Evolutionary conservation across 805 yeast species (phyloP).

Genomic region (Yarrowia sp.): DNA sequence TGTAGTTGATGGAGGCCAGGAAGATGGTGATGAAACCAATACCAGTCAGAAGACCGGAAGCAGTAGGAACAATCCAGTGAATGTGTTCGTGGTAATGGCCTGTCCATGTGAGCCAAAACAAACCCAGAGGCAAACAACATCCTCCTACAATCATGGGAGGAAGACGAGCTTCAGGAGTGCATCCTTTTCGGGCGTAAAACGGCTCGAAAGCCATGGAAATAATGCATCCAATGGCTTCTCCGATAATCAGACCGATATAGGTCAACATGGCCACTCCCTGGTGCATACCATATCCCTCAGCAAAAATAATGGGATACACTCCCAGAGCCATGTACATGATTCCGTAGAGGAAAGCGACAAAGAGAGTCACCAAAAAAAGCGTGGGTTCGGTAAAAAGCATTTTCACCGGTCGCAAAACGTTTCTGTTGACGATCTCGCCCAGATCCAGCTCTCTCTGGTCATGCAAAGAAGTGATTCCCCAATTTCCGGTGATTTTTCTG

Average conservation of each 20-base stretch:
- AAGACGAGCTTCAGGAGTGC: slow-evolving; percentile 74
- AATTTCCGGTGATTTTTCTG: slow-evolving; percentile 67
- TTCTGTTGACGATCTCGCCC: slow-evolving; percentile 58
- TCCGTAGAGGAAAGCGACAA: slow-evolving; percentile 78
- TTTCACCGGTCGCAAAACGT: slow-evolving; percentile 61
- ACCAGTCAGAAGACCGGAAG: slow-evolving; percentile 62
- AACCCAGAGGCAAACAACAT: slow-evolving; percentile 67
- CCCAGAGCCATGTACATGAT: slow-evolving; percentile 68
- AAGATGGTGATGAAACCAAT: slow-evolving; percentile 67
- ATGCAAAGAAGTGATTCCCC: slow-evolving; percentile 79
- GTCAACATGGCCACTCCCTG: slow-evolving; percentile 72
- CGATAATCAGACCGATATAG: slow-evolving; percentile 70
- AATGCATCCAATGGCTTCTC: slow-evolving; percentile 54
- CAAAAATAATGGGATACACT: slow-evolving; percentile 72
- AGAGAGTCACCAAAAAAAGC: slow-evolving; percentile 60
- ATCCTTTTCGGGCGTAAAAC: slow-evolving; percentile 47
- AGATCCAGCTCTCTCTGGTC: slow-evolving; percentile 57
- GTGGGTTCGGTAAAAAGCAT: slow-evolving; percentile 73
- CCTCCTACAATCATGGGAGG: slow-evolving; percentile 73
- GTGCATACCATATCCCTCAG: slow-evolving; percentile 54
- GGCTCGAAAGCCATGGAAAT: slow-evolving; percentile 54
- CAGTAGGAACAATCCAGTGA: slow-evolving; percentile 80
- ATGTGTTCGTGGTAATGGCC: slow-evolving; percentile 67
- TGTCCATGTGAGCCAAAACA: slow-evolving; percentile 86
- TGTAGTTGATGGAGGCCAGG: slow-evolving; percentile 65